Evolutionary conservation across 2,329 filamentous ascomycete genomes (phyloP).

Genomic region (Blastomyces gilchristii): DNA sequence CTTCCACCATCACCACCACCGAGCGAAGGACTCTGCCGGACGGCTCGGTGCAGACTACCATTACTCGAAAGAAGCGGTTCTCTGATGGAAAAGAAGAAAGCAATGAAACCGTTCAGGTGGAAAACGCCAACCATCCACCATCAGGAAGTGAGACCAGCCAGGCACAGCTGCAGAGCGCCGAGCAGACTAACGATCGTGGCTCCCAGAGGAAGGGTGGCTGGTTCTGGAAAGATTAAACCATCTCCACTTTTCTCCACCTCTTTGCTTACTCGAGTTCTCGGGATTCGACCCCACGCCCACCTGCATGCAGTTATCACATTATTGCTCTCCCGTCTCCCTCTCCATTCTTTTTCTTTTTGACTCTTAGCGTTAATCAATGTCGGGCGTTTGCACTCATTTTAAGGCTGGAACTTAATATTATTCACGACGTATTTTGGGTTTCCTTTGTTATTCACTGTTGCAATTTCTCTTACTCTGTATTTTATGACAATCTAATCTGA

Average conservation of each 20-base stretch:
- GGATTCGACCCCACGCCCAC: neutral
- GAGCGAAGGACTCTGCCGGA: slow-evolving; percentile 46
- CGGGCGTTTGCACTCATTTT: neutral
- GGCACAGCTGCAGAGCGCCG: neutral
- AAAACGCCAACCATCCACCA: slow-evolving; percentile 1
- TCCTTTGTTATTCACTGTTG: neutral
- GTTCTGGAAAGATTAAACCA: slow-evolving; percentile 30
- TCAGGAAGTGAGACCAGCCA: neutral
- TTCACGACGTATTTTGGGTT: neutral
- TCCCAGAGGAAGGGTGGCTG: slow-evolving; percentile 20
- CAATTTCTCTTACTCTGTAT: neutral
- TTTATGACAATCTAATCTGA: neutral
- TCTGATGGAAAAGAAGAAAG: slow-evolving; percentile 51
- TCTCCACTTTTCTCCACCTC: neutral
- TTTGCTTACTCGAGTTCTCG: neutral
- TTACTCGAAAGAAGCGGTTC: slow-evolving; percentile 48
- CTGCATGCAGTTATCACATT: neutral
- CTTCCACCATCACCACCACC: slow-evolving; percentile 50
- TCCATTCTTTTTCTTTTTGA: neutral
- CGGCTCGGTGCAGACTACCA: slow-evolving; percentile 49
- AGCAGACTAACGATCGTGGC: neutral
- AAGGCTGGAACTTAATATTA: slow-evolving; percentile 5
- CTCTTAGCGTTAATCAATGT: slow-evolving; percentile 1
- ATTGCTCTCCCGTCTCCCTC: neutral
- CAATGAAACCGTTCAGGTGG: slow-evolving; percentile 36